These are phyloP conservation scores for Claviceps citrina DNA, from an alignment of 2,329 filamentous ascomycete species.

Conservation along the genomic window DNA sequence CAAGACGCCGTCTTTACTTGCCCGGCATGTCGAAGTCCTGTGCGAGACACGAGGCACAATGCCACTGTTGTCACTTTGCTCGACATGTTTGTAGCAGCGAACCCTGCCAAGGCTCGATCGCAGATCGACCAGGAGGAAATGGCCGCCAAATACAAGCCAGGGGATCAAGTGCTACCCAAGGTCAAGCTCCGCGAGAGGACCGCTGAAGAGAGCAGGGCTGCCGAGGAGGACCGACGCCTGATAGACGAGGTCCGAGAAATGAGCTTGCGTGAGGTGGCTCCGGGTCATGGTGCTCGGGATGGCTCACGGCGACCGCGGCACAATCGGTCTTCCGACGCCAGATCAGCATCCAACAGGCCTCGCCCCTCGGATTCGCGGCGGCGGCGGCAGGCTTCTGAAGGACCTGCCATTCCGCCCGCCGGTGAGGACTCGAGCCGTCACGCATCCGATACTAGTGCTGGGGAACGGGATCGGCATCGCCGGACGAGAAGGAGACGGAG, in stretches of 20 bases:
- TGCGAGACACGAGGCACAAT: constrained; percentile 80
- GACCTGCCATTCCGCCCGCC: constrained; percentile 11
- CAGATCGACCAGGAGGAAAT: constrained; percentile 63
- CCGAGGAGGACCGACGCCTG: constrained; percentile 53
- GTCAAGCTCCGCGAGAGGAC: constrained; percentile 35
- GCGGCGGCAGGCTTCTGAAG: constrained; percentile 13
- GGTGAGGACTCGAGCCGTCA: constrained; percentile 13
- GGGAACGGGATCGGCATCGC: constrained; percentile 17
- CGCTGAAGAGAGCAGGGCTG: constrained; percentile 35
- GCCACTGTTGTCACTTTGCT: constrained; percentile 78
- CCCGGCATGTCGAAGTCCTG: constrained; percentile 75
- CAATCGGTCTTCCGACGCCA: constrained; percentile 21
- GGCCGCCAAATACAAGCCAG: constrained; percentile 59
- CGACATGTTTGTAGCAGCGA: constrained; percentile 71
- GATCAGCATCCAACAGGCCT: constrained; percentile 17
- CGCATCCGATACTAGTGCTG: constrained; percentile 23
- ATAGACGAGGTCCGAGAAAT: constrained; percentile 57
- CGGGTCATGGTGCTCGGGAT: constrained; percentile 23
- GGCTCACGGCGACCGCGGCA: constrained; percentile 17
- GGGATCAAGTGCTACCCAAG: constrained; percentile 64
- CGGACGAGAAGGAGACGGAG: constrained; percentile 24
- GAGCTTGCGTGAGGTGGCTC: constrained; percentile 54
- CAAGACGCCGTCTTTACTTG: constrained; percentile 57
- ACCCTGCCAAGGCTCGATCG: constrained; percentile 58
- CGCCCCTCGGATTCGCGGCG: constrained; percentile 17